Base-by-base conservation (phyloP, 2,329 filamentous ascomycete species). In the Mycosphaerella sp. region DNA sequence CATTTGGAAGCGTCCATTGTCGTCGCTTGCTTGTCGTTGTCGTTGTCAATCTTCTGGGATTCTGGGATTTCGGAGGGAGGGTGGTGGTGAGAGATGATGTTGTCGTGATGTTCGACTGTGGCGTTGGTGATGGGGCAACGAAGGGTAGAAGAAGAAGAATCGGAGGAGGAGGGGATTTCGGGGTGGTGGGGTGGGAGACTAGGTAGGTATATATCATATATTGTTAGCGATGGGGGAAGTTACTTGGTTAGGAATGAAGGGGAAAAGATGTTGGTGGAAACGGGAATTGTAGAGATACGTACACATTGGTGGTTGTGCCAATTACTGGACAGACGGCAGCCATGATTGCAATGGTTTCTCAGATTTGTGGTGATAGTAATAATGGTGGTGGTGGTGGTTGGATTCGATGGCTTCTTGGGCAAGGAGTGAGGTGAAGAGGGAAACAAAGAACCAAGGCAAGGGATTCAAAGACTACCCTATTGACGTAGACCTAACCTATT, bases 51-150 rank as follows among this genome's bases (percentile, higher is more conserved):
- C 14, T 21, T 21, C 21, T 4, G 21, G 10, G 67, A 65, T 45
- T 64, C 58, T 39, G 51, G 53, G 9, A 45, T 51, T 4, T 69
- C 66, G 26, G 70, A 64, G 12, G 67, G 64, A 11, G 67, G 64
- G 8, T 73, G 73, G 63, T 75, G 73, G 57, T 69, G 67, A 62
- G 70, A 68, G 58, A 68, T 66, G 47, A 65, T 62, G 38, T 72
- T 67, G 62, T 72, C 70, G 66, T 76, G 74, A 65, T 76, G 73
- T 53, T 69, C 68, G 49, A 73, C 73, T 41, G 68, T 74, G 43
- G 74, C 74, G 59, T 74, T 74, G 52, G 74, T 73, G 6, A 75
- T 65, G 0, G 73, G 73, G 67, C 73, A 76, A 59, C 71, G 65
- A 21, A 21, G 21, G 21, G 21, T 21, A 21, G 21, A 21, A 4